Evolutionary conservation across 2,329 filamentous ascomycete genomes (phyloP).

Genomic region (Xylariales sp.): DNA sequence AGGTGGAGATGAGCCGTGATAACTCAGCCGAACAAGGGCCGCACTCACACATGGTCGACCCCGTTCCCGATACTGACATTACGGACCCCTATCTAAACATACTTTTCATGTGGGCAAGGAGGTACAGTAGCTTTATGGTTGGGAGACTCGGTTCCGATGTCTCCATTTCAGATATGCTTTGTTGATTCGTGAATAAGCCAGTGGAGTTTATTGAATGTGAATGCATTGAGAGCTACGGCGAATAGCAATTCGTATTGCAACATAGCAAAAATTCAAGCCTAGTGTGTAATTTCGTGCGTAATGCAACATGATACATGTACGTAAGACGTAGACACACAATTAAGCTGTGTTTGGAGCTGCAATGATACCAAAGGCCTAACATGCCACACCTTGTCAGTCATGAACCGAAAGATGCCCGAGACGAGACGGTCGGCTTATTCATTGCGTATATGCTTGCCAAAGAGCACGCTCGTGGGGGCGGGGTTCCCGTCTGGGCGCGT

Average conservation of each 20-base stretch:
- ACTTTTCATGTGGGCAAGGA: background rate
- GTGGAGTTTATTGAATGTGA: background rate
- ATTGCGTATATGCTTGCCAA: background rate
- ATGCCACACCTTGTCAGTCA: background rate
- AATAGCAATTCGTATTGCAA: slow-evolving; percentile 2
- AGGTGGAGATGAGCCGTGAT: slow-evolving; percentile 1
- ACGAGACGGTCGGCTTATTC: background rate
- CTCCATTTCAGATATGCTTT: background rate
- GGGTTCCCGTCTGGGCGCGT: background rate
- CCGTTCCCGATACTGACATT: slow-evolving; percentile 4
- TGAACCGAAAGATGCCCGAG: background rate
- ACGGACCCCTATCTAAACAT: slow-evolving; percentile 3
- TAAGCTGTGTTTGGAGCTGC: slow-evolving; percentile 7
- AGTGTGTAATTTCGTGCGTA: background rate
- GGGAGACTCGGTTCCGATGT: background rate
- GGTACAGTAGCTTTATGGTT: background rate
- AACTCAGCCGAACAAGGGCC: slow-evolving; percentile 5
- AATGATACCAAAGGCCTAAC: background rate
- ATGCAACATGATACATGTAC: slow-evolving; percentile 25
- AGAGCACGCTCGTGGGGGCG: background rate
- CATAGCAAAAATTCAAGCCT: background rate
- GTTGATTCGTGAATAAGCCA: slow-evolving; percentile 2
- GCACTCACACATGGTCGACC: slow-evolving; percentile 7
- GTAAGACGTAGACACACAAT: slow-evolving; percentile 8
- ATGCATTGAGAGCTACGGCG: background rate